phyloP scores from a whole-genome alignment of 1,139 yeast species.

The Saccharomyces hybrid region DNA sequence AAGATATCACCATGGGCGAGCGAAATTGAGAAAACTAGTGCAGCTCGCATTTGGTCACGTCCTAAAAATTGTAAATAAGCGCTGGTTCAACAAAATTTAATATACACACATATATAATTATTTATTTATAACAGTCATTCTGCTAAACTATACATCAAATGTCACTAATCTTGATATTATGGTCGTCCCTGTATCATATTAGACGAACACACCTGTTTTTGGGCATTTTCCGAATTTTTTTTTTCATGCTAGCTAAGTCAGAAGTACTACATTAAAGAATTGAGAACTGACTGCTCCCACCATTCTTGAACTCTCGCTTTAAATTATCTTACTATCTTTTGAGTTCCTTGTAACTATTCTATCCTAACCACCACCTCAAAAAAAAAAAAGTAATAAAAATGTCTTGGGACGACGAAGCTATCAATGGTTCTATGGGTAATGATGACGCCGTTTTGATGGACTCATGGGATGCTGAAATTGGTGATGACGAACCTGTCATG shows the following conservation, averaged over 20 bases:
- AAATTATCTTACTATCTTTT: background rate
- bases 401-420: constrained; percentile 78
- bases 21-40: background rate
- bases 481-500: constrained; percentile 56
- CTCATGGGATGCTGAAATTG: constrained; percentile 74
- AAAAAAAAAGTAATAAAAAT: constrained; percentile 9
- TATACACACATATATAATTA: background rate
- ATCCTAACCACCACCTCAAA: background rate
- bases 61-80: background rate
- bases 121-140: background rate
- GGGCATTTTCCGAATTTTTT: background rate
- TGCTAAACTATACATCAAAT: background rate
- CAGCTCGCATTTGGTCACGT: background rate
- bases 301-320: background rate
- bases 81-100: background rate
- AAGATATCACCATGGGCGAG: background rate
- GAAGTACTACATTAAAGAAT: background rate
- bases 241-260: background rate
- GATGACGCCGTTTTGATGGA: constrained; percentile 46
- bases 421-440: constrained; percentile 54
- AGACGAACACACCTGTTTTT: background rate
- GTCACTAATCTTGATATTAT: background rate
- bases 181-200: background rate
- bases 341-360: background rate
- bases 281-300: background rate